Percentiles rank a stretch among this genome's conserved stretches.
These are phyloP conservation scores for Mangifera indica DNA, from an alignment of 345 rosid genomes.

Conservation along the genomic window DNA sequence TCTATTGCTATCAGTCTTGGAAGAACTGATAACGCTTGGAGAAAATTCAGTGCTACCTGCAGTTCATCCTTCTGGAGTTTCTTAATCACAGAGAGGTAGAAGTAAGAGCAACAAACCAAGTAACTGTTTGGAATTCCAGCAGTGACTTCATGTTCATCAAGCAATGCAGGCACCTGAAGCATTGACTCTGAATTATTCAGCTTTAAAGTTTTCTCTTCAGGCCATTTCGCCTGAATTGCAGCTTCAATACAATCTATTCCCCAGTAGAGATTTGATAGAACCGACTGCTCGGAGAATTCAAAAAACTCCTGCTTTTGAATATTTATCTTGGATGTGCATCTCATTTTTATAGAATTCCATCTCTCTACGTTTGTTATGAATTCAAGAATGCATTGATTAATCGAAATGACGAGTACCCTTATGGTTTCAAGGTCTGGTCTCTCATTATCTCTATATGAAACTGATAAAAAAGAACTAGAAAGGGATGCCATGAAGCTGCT, in stretches of 20 bases:
- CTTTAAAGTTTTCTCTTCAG: slow-evolving; percentile 34
- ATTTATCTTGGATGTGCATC: slow-evolving; percentile 43
- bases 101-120: slow-evolving; percentile 44
- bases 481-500: slow-evolving; percentile 34
- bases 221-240: slow-evolving; percentile 39
- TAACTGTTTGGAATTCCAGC: slow-evolving; percentile 59
- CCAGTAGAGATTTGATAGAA: slow-evolving; percentile 73
- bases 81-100: slow-evolving; percentile 54
- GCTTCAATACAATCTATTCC: slow-evolving; percentile 64
- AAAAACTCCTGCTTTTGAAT: slow-evolving; percentile 41
- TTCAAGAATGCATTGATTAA: slow-evolving; percentile 42
- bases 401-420: slow-evolving; percentile 32
- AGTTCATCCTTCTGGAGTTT: slow-evolving; percentile 60
- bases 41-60: slow-evolving; percentile 71
- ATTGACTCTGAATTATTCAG: slow-evolving; percentile 59
- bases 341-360: slow-evolving; percentile 43
- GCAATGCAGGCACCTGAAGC: slow-evolving; percentile 92
- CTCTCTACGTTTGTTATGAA: slow-evolving; percentile 29
- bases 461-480: slow-evolving; percentile 32
- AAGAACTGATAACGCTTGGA: slow-evolving; percentile 59
- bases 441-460: slow-evolving; percentile 27
- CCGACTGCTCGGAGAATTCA: slow-evolving; percentile 64
- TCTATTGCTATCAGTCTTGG: slow-evolving; percentile 44
- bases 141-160: slow-evolving; percentile 64
- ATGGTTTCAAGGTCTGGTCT: slow-evolving; percentile 44